A percentile compares a stretch with the other conserved stretches of the same genome.
These are phyloP conservation scores for Sugiyamaella boreocaroliniensis DNA, from an alignment of 805 yeast species.

Conservation along the genomic window DNA sequence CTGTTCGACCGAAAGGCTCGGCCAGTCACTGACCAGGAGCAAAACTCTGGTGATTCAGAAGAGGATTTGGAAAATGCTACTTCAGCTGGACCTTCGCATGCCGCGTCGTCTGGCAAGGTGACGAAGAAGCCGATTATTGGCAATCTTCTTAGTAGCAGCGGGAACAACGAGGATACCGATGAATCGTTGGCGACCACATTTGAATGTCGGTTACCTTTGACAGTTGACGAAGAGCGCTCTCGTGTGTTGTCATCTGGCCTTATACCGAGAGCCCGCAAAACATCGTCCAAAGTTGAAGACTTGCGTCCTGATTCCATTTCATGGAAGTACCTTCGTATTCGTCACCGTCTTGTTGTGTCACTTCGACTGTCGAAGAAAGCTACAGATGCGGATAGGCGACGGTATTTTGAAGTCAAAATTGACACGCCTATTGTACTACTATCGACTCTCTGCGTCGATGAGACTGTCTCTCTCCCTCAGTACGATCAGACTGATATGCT, in stretches of 20 bases:
- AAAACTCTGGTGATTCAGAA: background rate
- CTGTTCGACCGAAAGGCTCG: conserved; percentile 56
- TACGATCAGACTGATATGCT: conserved; percentile 16
- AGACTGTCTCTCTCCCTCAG: conserved; percentile 27
- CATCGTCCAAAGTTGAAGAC: background rate
- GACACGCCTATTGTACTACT: conserved; percentile 89
- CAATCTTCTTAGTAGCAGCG: background rate
- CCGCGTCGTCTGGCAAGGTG: background rate
- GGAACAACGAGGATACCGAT: background rate
- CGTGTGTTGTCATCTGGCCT: background rate
- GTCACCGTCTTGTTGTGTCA: conserved; percentile 91
- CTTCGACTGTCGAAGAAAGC: conserved; percentile 60
- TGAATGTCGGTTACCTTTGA: conserved; percentile 14
- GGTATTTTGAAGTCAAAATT: conserved; percentile 88
- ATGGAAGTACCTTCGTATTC: conserved; percentile 69
- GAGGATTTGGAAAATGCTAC: background rate
- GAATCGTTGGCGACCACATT: conserved; percentile 7
- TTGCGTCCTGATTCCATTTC: conserved; percentile 75
- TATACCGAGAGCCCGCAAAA: background rate
- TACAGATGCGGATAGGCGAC: conserved; percentile 50
- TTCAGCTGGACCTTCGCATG: background rate
- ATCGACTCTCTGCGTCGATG: conserved; percentile 25
- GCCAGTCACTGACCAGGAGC: conserved; percentile 17
- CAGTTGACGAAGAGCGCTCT: conserved; percentile 2
- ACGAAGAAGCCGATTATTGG: background rate